Evolutionary conservation across 2,329 filamentous ascomycete species (phyloP).

Genomic region (Pestalotiopsis sp.): DNA sequence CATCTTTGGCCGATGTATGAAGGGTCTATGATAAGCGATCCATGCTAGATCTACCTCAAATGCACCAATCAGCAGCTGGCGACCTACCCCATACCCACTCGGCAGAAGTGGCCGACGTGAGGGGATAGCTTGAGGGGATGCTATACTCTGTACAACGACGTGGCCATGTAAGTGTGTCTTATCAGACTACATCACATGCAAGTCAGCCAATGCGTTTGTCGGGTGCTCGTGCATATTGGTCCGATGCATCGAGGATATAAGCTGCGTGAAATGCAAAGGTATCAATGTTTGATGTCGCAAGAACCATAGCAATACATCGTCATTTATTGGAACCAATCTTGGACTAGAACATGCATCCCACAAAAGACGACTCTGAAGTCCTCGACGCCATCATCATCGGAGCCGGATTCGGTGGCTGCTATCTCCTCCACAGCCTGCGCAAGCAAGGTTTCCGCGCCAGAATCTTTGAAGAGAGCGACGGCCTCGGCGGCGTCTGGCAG

Average conservation of each 20-base stretch:
- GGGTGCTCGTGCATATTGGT: background rate
- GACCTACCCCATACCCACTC: background rate
- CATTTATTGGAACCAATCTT: background rate
- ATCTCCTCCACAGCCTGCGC: background rate
- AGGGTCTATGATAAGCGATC: background rate
- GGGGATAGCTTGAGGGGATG: background rate
- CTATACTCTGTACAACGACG: background rate
- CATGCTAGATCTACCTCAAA: background rate
- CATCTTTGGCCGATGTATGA: background rate
- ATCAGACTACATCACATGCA: background rate
- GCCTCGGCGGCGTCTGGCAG: background rate
- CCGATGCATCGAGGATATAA: background rate
- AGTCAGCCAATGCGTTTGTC: background rate
- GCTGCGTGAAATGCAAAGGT: background rate
- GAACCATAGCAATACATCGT: background rate
- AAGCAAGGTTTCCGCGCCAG: background rate
- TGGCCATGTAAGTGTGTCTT: background rate
- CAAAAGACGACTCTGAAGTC: fast-evolving
- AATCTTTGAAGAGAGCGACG: background rate
- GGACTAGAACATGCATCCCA: background rate
- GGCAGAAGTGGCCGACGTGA: background rate
- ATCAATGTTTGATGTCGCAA: background rate
- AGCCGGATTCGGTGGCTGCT: background rate
- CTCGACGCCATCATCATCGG: background rate
- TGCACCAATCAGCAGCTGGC: background rate